These are phyloP conservation scores for Podaxis pistillaris DNA, from an alignment of 768 basidiomycete genomes.

Conservation along the genomic window DNA sequence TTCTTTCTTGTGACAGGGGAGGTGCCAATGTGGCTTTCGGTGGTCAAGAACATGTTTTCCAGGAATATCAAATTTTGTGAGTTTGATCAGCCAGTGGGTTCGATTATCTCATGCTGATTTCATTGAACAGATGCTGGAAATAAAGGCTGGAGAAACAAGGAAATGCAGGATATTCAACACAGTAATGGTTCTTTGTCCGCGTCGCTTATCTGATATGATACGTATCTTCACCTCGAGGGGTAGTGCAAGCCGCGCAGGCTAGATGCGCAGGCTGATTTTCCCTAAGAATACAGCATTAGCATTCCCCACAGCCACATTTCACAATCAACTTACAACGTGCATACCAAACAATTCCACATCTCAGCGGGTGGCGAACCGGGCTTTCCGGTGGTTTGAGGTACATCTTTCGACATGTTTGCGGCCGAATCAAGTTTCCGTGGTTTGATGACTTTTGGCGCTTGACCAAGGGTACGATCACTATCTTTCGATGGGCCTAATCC, in stretches of 20 bases:
- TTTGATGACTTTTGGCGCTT: slow-evolving; percentile 9
- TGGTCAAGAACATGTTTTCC: slow-evolving; percentile 39
- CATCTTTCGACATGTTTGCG: slow-evolving; percentile 13
- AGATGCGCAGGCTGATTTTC: slow-evolving; percentile 52
- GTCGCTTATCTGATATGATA: slow-evolving; percentile 14
- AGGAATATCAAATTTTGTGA: slow-evolving; percentile 48
- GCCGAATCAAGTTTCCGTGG: slow-evolving; percentile 1
- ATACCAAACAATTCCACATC: slow-evolving; percentile 55
- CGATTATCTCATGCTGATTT: neutral
- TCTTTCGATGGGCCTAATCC: slow-evolving; percentile 37
- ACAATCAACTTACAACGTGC: slow-evolving; percentile 55
- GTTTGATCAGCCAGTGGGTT: slow-evolving; percentile 19
- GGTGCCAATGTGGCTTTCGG: slow-evolving; percentile 46
- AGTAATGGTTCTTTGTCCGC: neutral
- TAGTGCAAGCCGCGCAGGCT: slow-evolving; percentile 62
- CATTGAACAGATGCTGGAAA: slow-evolving; percentile 35
- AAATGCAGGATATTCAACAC: neutral
- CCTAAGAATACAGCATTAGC: slow-evolving; percentile 27
- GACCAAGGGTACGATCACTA: slow-evolving; percentile 24
- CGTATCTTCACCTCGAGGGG: slow-evolving; percentile 42
- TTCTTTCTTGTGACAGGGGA: slow-evolving; percentile 24
- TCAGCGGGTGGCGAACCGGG: neutral
- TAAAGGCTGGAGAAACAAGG: slow-evolving; percentile 12
- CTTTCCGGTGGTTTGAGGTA: neutral
- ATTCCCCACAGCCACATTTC: neutral